phyloP scores from a whole-genome alignment of 1,139 yeast genomes.

The Kodamaea ohmeri region DNA sequence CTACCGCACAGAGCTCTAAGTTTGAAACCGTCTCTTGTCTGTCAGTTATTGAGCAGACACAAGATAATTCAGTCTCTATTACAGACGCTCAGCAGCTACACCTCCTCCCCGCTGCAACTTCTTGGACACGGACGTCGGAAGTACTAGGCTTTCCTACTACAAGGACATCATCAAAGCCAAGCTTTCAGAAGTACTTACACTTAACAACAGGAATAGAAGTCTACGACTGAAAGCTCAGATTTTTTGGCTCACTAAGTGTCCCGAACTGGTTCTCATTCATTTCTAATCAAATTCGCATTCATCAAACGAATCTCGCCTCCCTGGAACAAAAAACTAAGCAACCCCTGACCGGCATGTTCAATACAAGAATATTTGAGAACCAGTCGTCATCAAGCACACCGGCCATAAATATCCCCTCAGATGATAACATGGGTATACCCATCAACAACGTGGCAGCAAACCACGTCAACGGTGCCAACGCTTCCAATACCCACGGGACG shows the following conservation, averaged over 20 bases:
- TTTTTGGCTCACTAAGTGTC: too few species aligned
- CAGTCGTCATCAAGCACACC: conserved; percentile 18
- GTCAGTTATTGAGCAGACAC: not conserved
- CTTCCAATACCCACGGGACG: not conserved
- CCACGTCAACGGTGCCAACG: conserved; percentile 6
- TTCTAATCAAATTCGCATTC: conserved; percentile 10
- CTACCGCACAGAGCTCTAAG: not conserved
- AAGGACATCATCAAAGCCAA: not conserved
- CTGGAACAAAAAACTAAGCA: conserved; percentile 5
- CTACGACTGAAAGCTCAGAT: too few species aligned
- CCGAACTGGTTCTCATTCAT: not conserved
- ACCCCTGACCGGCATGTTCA: conserved; percentile 15
- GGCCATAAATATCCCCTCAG: conserved; percentile 20
- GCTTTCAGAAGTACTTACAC: too few species aligned
- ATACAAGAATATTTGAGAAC: conserved; percentile 20
- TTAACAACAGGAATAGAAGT: too few species aligned
- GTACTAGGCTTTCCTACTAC: not conserved
- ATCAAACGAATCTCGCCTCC: conserved; percentile 6
- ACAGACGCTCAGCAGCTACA: not conserved
- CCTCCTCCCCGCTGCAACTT: not conserved
- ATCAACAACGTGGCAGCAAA: conserved; percentile 6
- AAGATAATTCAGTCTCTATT: not conserved
- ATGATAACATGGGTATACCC: conserved; percentile 4
- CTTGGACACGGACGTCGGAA: not conserved
- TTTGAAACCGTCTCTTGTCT: not conserved